Evolutionary conservation across 116 monocot species (phyloP), one percentile per base, ranked within the genome.

Genomic region (Thalassia testudinum): DNA sequence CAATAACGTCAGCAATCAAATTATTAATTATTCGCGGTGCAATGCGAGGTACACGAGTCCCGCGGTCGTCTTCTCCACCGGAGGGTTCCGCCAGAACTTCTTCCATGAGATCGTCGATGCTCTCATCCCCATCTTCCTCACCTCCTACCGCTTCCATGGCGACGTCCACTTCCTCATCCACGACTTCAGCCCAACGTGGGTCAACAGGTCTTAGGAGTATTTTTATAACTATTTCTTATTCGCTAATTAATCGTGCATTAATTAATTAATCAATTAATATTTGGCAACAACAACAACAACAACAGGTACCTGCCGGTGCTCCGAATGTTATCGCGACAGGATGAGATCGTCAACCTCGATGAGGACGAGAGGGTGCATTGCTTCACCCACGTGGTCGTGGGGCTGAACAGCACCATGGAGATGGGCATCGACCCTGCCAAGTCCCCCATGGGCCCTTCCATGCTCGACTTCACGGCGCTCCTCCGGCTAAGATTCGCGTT

Each of bases 341-440:
- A 78, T 56, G 55, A 68, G 62, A n/a, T 83, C 20, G 60, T 83
- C 12, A 69, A 83, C 37, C 75, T 83, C 43, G 48, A 59, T 22
- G 47, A 42, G 21, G 83, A 78, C 47, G 40, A 40, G 8, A 47
- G 83, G 17, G 75, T 78, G 16, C 83, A 83, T 58, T 83, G 83
- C 70, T 83, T 83, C 51, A 12, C 37, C 5, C 72, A 83, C 59
- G 61, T 78, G 69, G 75, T 78, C 27, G 72, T 83, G 23, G 83
- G 83, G 0, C 18, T 83, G 47, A 68, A 60, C 24, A 69, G 73
- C 47, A 78, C 78, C 49, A 75, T 72, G 3, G 78, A 83, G 56
- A 58, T 83, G 23, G 53, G 65, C 25, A 47, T 78, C 29, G 72
- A 83, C 59, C 75, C 75, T 10, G 42, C 64, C 24, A 61, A 75